Evolutionary conservation across 2,329 filamentous ascomycete species (phyloP).

Genomic region (Calcarisporium arbuscula): DNA sequence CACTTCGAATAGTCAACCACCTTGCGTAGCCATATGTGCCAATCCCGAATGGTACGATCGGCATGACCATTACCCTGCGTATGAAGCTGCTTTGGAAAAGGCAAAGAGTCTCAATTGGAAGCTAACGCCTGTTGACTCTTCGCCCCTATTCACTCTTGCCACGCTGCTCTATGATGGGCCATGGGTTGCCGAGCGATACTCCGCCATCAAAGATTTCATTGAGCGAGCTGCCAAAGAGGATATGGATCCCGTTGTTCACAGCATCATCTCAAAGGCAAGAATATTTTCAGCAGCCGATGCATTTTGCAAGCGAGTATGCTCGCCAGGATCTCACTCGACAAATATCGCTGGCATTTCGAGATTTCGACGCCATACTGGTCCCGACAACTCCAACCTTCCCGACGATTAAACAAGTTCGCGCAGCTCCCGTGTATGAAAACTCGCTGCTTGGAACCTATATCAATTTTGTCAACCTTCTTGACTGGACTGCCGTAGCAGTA

Average conservation of each 20-base stretch:
- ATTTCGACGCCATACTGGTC: slow-evolving; percentile 45
- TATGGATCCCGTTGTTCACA: slow-evolving; percentile 29
- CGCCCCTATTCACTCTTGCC: slow-evolving; percentile 43
- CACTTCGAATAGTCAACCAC: slow-evolving; percentile 13
- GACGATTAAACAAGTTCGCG: slow-evolving; percentile 42
- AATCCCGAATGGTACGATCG: slow-evolving; percentile 30
- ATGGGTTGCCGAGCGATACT: slow-evolving; percentile 51
- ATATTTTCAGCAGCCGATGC: slow-evolving; percentile 38
- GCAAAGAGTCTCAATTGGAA: slow-evolving; percentile 33
- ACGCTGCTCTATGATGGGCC: slow-evolving; percentile 50
- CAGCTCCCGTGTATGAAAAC: slow-evolving; percentile 48
- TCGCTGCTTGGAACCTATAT: slow-evolving; percentile 49
- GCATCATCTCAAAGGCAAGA: slow-evolving; percentile 30
- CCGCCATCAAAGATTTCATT: slow-evolving; percentile 43
- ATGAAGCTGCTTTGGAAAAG: slow-evolving; percentile 33
- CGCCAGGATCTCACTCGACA: slow-evolving; percentile 32
- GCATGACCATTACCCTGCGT: slow-evolving; percentile 31
- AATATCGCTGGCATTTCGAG: slow-evolving; percentile 31
- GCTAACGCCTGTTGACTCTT: slow-evolving; percentile 39
- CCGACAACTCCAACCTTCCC: slow-evolving; percentile 49
- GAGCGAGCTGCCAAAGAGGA: slow-evolving; percentile 18
- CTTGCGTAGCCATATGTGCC: slow-evolving; percentile 32
- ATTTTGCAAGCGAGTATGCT: slow-evolving; percentile 32
- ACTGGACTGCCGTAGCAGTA: slow-evolving; percentile 48
- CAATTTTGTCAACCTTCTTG: slow-evolving; percentile 55